phyloP scores from a whole-genome alignment of 2,329 filamentous ascomycete species.

The Dendrostoma leiphaemia region DNA sequence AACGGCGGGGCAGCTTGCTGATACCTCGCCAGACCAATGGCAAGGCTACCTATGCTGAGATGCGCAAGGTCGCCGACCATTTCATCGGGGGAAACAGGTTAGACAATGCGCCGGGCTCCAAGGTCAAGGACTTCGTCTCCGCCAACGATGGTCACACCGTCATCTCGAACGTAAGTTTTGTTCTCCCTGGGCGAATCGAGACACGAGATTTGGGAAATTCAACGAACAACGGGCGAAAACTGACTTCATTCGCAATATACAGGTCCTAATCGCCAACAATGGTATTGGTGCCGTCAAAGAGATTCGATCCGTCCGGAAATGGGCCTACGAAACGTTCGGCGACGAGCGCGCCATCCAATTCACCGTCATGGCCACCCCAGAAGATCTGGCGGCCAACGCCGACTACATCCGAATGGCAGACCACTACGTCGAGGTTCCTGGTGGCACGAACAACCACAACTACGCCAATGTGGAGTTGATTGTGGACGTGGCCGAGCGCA shows the following conservation, averaged over 20 bases:
- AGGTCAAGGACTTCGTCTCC: slow-evolving; percentile 95
- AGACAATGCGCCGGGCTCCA: slow-evolving; percentile 75
- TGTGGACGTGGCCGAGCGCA: slow-evolving; percentile 96
- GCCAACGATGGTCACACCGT: slow-evolving; percentile 91
- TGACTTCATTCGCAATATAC: slow-evolving; percentile 2
- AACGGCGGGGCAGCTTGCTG: slow-evolving; percentile 45
- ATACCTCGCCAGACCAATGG: slow-evolving; percentile 48
- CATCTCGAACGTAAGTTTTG: slow-evolving; percentile 87
- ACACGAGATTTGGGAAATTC: not conserved
- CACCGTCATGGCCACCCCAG: slow-evolving; percentile 98
- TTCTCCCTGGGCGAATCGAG: not conserved
- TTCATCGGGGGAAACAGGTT: slow-evolving; percentile 95
- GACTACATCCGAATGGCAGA: slow-evolving; percentile 99
- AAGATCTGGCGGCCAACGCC: slow-evolving; percentile 95
- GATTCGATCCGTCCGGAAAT: slow-evolving; percentile 98
- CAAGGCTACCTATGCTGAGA: slow-evolving; percentile 70
- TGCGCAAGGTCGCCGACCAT: slow-evolving; percentile 81
- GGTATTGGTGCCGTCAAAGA: slow-evolving; percentile 99
- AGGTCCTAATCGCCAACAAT: slow-evolving; percentile 99
- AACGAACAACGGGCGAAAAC: not conserved
- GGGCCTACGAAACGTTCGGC: slow-evolving; percentile 99
- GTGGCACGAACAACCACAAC: slow-evolving; percentile 99
- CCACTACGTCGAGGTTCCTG: slow-evolving; percentile 98
- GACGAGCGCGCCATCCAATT: slow-evolving; percentile 98
- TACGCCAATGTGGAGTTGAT: slow-evolving; percentile 99